phyloP scores from a whole-genome alignment of 2,329 filamentous ascomycete genomes.

The Purpureocillium takamizusanense region DNA sequence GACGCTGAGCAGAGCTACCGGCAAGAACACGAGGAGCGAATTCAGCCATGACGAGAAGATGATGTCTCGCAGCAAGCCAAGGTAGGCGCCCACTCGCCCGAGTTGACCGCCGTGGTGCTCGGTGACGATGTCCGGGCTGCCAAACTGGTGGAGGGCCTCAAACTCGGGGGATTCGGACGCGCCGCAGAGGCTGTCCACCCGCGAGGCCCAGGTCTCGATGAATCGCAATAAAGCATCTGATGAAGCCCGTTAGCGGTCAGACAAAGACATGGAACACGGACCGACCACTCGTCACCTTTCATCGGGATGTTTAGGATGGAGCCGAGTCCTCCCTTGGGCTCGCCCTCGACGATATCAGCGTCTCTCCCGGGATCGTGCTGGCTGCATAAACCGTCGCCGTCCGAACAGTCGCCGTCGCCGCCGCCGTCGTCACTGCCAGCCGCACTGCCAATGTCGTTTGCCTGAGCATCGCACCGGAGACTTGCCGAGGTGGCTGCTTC shows the following conservation, averaged over 20 bases:
- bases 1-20: conserved; percentile 53
- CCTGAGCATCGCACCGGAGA: conserved; percentile 1
- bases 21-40: conserved; percentile 60
- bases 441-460: neutral
- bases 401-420: conserved; percentile 1
- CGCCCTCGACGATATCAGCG: no score
- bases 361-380: no score
- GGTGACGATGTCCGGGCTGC: neutral
- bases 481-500: neutral
- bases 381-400: neutral
- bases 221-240: no score
- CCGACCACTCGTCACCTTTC: no score
- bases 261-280: no score
- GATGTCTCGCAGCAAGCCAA: conserved; percentile 13
- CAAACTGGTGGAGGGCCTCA: neutral
- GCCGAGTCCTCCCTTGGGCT: no score
- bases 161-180: neutral
- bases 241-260: no score
- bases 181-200: no score
- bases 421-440: neutral
- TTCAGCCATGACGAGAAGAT: conserved; percentile 46
- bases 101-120: no score
- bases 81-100: neutral
- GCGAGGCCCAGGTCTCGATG: no score
- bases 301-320: no score